Base-by-base conservation (phyloP, 768 basidiomycete species). In the Ramaria sp. region DNA sequence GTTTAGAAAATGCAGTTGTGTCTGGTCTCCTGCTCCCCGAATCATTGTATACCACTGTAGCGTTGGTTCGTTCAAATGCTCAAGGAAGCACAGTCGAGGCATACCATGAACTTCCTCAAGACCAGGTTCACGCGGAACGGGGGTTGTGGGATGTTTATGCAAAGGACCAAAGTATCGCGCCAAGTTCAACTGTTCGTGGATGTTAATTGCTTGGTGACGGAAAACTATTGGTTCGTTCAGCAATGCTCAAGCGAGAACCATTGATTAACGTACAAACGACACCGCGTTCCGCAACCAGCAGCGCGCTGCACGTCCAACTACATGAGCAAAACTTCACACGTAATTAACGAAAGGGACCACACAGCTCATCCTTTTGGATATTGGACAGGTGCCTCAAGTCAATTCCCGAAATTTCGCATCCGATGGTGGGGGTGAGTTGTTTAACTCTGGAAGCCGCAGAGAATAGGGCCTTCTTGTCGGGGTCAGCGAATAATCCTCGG, bases 121-220 rank as follows among this genome's bases (percentile, higher is more conserved):
- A 15, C 88, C 88, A 17, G 75, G 80, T 63, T 80, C 78, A 58
- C 71, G 72, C 1, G 90, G 86, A 49, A 91, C 75, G 0, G 84
- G 84, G 10, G 87, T 89, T 2, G 86, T 89, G 3, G 89, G 84
- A 64, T 93, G 88, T 66, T 84, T 87, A 68, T 92, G 88, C 47
- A 89, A 76, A 48, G 79, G 85, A 4, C 88, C 88, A 54, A 77
- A 88, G 64, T 90, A 71, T 15, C 80, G 79, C 7, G 77, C 84
- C 58, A 91, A 71, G n/a, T 84, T 80, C 10, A 88, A 76, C 63
- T 90, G 84, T 59, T 84, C 75, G 48, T 83, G 72, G 47, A 88
- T 78, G 60, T 75, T 73, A 60, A 90, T 69, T 58, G 83, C 81
- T 71, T 90, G 87, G 63, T 87, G 80, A 45, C 82, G 80, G 73